Percentiles rank a stretch among this genome's conserved stretches.
phyloP scores from a whole-genome alignment of 2,329 filamentous ascomycete species.

The Triangularia verruculosa region DNA sequence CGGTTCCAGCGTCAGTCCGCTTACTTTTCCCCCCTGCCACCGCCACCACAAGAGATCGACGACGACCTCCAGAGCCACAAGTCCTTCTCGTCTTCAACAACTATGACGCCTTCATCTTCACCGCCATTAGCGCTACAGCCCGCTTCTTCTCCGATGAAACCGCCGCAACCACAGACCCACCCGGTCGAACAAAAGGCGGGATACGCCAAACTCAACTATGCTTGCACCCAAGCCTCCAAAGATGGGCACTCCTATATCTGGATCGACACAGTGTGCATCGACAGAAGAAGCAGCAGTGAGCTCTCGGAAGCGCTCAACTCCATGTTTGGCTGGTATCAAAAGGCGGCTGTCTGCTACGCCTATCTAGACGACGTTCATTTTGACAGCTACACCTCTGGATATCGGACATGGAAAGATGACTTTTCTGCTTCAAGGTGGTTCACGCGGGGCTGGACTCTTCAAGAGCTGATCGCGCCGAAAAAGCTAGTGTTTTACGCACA shows the following conservation, averaged over 20 bases:
- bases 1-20: conserved; percentile 1
- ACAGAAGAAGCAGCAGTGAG: conserved; percentile 35
- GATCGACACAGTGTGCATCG: conserved; percentile 40
- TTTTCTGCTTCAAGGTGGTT: conserved; percentile 25
- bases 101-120: background rate
- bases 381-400: conserved; percentile 16
- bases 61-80: conserved; percentile 8
- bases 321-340: conserved; percentile 36
- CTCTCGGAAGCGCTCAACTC: conserved; percentile 38
- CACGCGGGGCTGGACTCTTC: conserved; percentile 25
- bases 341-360: conserved; percentile 33
- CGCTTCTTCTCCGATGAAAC: background rate
- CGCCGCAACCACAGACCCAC: conserved; percentile 9
- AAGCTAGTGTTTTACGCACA: conserved; percentile 26
- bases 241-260: conserved; percentile 33
- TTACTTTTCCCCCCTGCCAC: background rate
- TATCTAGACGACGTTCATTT: conserved; percentile 33
- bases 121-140: background rate
- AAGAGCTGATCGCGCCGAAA: conserved; percentile 25
- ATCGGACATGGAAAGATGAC: conserved; percentile 22
- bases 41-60: conserved; percentile 14
- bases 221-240: conserved; percentile 30
- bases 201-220: conserved; percentile 34
- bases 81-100: background rate
- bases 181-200: conserved; percentile 27